Conservation (phyloP, 2,329 filamentous ascomycete species). For the Dichotomopilus funicola region DNA sequence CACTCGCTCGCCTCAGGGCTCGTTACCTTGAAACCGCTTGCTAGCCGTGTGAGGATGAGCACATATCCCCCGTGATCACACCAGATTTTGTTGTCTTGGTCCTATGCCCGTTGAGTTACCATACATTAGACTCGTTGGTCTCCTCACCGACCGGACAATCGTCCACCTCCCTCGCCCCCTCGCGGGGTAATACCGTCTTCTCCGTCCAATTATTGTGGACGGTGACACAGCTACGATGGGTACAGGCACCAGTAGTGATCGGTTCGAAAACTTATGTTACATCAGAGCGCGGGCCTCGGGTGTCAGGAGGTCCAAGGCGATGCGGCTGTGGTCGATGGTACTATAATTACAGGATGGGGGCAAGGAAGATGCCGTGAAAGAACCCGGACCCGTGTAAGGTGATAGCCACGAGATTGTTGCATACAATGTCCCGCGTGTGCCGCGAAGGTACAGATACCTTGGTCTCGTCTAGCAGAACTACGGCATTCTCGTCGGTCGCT, state of each 20-base stretch:
- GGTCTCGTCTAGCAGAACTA: conserved; percentile 47
- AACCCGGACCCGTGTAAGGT: conserved; percentile 42
- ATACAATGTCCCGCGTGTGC: conserved; percentile 37
- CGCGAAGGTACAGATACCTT: conserved; percentile 47
- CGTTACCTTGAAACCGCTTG: conserved; percentile 41
- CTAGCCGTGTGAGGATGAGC: conserved; percentile 37
- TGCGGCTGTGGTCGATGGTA: conserved; percentile 40
- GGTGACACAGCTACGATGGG: too few species aligned
- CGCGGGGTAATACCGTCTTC: too few species aligned
- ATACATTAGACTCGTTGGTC: conserved; percentile 33
- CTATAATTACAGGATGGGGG: conserved; percentile 35
- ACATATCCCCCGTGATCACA: conserved; percentile 38
- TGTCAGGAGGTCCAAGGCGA: conserved; percentile 40
- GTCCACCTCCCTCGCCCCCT: background rate
- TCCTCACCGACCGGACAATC: conserved; percentile 29
- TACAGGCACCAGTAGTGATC: conserved; percentile 7
- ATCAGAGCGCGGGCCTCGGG: conserved; percentile 34
- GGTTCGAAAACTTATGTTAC: conserved; percentile 42
- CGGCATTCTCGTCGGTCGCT: conserved; percentile 27
- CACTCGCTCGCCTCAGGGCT: conserved; percentile 36
- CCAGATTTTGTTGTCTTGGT: conserved; percentile 42
- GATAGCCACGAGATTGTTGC: conserved; percentile 44
- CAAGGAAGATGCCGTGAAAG: conserved; percentile 40
- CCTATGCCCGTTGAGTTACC: conserved; percentile 40
- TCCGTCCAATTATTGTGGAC: too few species aligned